phyloP scores from a whole-genome alignment of 192 early-diverging fungal genomes.

The Backusella mclennaniae region DNA sequence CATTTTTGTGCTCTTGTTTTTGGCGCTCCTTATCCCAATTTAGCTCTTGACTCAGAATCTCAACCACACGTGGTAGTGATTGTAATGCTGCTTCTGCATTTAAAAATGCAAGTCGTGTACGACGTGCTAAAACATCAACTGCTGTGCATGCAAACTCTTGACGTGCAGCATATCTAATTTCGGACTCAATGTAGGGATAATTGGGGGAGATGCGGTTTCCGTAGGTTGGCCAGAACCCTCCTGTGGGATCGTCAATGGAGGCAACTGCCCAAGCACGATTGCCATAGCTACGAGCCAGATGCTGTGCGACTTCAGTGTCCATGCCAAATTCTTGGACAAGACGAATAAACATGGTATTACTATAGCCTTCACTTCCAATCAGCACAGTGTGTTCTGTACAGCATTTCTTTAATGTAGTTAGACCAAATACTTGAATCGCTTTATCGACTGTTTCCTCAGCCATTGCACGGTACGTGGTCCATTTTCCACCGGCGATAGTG shows the following conservation, averaged over 20 bases:
- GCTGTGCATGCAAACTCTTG: constrained; percentile 92
- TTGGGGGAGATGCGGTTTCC: constrained; percentile 73
- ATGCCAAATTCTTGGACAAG: constrained; percentile 95
- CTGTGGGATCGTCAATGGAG: constrained; percentile 71
- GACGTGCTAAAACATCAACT: constrained; percentile 92
- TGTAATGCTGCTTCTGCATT: constrained; percentile 90
- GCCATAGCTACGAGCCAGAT: constrained; percentile 90
- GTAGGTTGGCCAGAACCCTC: constrained; percentile 75
- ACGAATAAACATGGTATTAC: constrained; percentile 92
- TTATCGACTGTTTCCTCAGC: constrained; percentile 91
- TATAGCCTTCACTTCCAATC: constrained; percentile 86
- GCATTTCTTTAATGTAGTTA: constrained; percentile 70
- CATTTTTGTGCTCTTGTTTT: constrained; percentile 65
- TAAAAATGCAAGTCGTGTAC: constrained; percentile 89
- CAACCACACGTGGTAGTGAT: constrained; percentile 80
- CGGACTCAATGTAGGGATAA: constrained; percentile 94
- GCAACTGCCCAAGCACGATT: constrained; percentile 95
- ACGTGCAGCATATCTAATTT: constrained; percentile 88
- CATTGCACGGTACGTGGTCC: constrained; percentile 98
- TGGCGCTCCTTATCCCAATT: constrained; percentile 70
- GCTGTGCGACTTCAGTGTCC: constrained; percentile 88
- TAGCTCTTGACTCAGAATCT: constrained; percentile 91
- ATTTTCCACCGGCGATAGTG: constrained; percentile 97
- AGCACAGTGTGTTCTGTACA: constrained; percentile 73
- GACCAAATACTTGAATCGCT: constrained; percentile 74